These are phyloP conservation scores for Penicillium sp. DNA, from an alignment of 2,329 filamentous ascomycete species.

Conservation along the genomic window DNA sequence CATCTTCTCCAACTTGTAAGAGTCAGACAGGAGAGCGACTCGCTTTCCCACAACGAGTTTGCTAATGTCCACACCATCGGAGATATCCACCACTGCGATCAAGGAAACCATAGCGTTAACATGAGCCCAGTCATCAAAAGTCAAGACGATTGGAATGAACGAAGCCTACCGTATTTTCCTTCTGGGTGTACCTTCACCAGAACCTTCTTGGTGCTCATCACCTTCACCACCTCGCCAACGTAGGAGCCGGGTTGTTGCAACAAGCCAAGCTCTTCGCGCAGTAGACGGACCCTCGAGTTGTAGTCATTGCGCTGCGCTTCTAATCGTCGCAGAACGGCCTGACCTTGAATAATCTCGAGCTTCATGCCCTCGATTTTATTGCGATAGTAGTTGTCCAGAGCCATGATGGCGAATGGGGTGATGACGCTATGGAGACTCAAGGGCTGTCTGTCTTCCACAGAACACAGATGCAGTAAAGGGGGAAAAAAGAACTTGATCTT, in stretches of 20 bases:
- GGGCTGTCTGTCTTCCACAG: conserved; percentile 5
- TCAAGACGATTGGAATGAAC: not conserved
- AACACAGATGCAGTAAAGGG: not conserved
- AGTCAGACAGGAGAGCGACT: conserved; percentile 92
- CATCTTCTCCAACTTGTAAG: conserved; percentile 98
- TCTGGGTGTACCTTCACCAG: conserved; percentile 98
- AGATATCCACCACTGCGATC: conserved; percentile 81
- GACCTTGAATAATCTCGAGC: conserved; percentile 99
- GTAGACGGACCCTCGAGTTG: conserved; percentile 92
- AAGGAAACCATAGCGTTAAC: conserved; percentile 10
- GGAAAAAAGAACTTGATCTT: not conserved
- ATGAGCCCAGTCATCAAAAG: not conserved
- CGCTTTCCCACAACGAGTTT: conserved; percentile 98
- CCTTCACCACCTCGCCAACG: conserved; percentile 99
- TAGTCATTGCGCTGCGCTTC: conserved; percentile 99
- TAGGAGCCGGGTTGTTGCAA: conserved; percentile 97
- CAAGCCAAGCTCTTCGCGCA: conserved; percentile 92
- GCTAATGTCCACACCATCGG: conserved; percentile 87
- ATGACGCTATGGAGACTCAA: conserved; percentile 27
- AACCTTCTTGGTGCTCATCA: conserved; percentile 99
- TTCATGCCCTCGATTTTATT: conserved; percentile 99
- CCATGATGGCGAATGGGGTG: conserved; percentile 65
- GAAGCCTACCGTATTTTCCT: conserved; percentile 88
- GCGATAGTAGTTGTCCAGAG: conserved; percentile 98
- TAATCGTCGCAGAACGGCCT: conserved; percentile 88